Percentiles rank a stretch among this genome's conserved stretches.
Evolutionary conservation across 805 yeast genomes (phyloP).

Genomic region (Starmerella riodocensis): DNA sequence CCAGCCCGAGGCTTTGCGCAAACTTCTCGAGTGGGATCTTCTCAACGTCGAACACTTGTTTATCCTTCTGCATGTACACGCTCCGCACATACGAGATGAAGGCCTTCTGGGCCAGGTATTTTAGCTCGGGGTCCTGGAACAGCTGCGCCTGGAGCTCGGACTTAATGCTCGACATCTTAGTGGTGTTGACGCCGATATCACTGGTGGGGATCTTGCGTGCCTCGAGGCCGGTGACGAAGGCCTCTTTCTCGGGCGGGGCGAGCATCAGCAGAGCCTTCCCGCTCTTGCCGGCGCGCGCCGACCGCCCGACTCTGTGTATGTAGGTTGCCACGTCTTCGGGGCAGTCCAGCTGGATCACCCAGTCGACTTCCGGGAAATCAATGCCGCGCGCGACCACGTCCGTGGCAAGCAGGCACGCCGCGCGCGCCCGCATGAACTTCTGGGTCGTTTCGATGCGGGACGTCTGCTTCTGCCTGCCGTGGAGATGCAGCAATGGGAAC

Average conservation of each 20-base stretch:
- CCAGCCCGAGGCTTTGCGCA: slow-evolving; percentile 82
- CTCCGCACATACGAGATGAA: slow-evolving; percentile 84
- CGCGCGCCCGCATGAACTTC: slow-evolving; percentile 64
- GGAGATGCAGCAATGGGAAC: slow-evolving; percentile 69
- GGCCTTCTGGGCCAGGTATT: slow-evolving; percentile 90
- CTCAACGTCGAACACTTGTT: slow-evolving; percentile 67
- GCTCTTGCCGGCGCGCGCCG: slow-evolving; percentile 72
- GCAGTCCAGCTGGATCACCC: slow-evolving; percentile 89
- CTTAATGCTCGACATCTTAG: slow-evolving; percentile 60
- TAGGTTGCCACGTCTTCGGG: slow-evolving; percentile 85
- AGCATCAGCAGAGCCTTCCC: slow-evolving; percentile 77
- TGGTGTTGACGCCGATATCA: slow-evolving; percentile 58
- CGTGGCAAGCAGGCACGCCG: slow-evolving; percentile 75
- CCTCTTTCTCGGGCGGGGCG: slow-evolving; percentile 66
- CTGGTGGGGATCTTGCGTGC: slow-evolving; percentile 55
- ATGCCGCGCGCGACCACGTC: slow-evolving; percentile 87
- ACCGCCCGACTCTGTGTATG: slow-evolving; percentile 82
- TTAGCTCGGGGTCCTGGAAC: slow-evolving; percentile 81
- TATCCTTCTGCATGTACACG: slow-evolving; percentile 73
- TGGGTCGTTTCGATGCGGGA: slow-evolving; percentile 70
- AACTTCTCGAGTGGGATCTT: slow-evolving; percentile 66
- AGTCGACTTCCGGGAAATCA: slow-evolving; percentile 83
- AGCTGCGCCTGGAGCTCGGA: slow-evolving; percentile 80
- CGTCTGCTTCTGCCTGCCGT: slow-evolving; percentile 84
- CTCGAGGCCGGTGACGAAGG: slow-evolving; percentile 48